These are phyloP conservation scores for Leccinum ochraceum DNA, from an alignment of 768 basidiomycete genomes.

Conservation along the genomic window DNA sequence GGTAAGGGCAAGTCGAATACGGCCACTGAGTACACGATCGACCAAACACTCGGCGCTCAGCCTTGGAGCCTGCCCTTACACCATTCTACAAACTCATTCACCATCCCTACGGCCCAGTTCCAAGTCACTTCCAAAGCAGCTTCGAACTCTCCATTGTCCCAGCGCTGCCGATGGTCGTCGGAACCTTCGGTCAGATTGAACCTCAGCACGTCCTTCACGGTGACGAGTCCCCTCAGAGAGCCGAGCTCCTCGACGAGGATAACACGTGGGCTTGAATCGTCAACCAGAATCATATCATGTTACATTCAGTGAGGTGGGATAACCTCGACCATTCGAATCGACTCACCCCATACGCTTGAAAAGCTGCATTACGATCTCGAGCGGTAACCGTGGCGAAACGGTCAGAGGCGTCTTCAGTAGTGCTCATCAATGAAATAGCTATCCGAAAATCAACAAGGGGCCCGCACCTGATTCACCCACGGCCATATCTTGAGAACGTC, in stretches of 20 bases:
- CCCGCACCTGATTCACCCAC: slow-evolving; percentile 89
- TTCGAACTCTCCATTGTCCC: slow-evolving; percentile 68
- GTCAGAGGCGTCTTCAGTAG: slow-evolving; percentile 82
- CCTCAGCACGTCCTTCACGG: slow-evolving; percentile 93
- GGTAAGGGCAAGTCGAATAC: not conserved
- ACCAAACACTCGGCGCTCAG: slow-evolving; percentile 11
- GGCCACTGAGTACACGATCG: not conserved
- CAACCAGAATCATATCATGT: not conserved
- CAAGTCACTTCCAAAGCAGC: slow-evolving; percentile 62
- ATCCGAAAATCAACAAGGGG: not conserved
- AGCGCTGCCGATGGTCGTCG: slow-evolving; percentile 48
- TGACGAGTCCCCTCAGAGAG: slow-evolving; percentile 79
- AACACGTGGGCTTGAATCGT: slow-evolving; percentile 75
- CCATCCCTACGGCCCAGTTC: slow-evolving; percentile 47
- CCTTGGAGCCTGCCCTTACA: slow-evolving; percentile 26
- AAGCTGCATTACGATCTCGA: slow-evolving; percentile 97
- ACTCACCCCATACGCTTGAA: slow-evolving; percentile 98
- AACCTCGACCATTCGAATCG: not conserved
- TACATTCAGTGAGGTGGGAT: not conserved
- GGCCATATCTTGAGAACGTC: slow-evolving; percentile 73
- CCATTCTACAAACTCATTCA: slow-evolving; percentile 34
- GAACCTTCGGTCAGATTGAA: slow-evolving; percentile 69
- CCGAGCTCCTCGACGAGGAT: slow-evolving; percentile 93
- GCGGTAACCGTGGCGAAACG: slow-evolving; percentile 85
- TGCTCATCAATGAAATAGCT: slow-evolving; percentile 4